Percentiles rank a stretch among this genome's conserved stretches.
Conservation (phyloP, 768 basidiomycete genomes). For the Glaciozyma martinii region DNA sequence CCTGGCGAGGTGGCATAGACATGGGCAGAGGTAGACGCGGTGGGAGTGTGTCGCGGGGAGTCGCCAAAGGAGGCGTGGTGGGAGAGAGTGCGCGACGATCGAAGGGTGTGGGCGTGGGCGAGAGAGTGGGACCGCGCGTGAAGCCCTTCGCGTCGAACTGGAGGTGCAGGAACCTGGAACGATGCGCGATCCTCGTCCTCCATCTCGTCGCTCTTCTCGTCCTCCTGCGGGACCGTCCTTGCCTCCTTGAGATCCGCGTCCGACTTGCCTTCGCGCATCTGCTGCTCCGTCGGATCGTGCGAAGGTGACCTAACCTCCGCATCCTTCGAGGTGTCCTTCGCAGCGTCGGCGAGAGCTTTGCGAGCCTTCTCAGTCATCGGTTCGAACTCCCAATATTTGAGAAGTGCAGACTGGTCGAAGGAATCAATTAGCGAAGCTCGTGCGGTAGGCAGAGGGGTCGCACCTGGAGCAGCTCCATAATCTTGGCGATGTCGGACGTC, state of each 20-base stretch:
- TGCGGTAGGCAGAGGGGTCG: conserved; percentile 9
- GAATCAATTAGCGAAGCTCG: neutral
- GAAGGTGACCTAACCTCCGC: neutral
- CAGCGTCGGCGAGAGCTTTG: neutral
- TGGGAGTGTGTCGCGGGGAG: neutral
- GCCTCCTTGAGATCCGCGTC: neutral
- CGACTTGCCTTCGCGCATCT: neutral
- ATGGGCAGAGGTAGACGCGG: neutral
- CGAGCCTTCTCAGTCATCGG: conserved; percentile 34
- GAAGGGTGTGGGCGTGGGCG: conserved; percentile 24
- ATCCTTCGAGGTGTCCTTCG: neutral
- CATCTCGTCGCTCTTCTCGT: conserved; percentile 31
- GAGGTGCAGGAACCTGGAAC: conserved; percentile 1
- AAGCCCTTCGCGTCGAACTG: conserved; percentile 6
- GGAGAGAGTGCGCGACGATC: conserved; percentile 22
- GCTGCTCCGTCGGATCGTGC: conserved; percentile 15
- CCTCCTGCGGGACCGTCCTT: neutral
- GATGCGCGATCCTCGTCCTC: conserved; percentile 19
- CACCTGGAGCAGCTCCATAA: conserved; percentile 79
- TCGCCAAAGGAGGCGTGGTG: conserved; percentile 8
- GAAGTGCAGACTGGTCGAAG: conserved; percentile 51
- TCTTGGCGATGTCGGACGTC: conserved; percentile 68
- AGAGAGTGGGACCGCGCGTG: conserved; percentile 20
- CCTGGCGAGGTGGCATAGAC: neutral
- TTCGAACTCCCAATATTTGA: conserved; percentile 65